Percentiles rank a stretch among this genome's conserved stretches.
These are phyloP conservation scores for Paspalum vaginatum DNA, from an alignment of 176 grass and related monocot species.

Conservation along the genomic window DNA sequence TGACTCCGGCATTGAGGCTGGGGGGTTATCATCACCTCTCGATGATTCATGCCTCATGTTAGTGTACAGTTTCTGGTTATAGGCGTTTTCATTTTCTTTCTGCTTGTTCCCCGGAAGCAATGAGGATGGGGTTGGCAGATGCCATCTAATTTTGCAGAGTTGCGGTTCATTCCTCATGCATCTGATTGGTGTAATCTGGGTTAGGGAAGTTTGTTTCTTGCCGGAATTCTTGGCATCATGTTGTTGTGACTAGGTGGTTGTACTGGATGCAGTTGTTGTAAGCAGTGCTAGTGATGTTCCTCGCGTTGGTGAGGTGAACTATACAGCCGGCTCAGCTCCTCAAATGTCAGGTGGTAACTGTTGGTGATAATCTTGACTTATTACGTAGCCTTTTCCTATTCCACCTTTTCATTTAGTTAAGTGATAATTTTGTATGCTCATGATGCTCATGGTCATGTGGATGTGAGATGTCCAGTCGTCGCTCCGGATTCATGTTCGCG, in stretches of 20 bases:
- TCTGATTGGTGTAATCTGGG: slow-evolving; percentile 52
- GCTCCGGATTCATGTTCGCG: background rate
- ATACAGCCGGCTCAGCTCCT: slow-evolving; percentile 29
- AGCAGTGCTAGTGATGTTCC: slow-evolving; percentile 6
- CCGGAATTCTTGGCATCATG: slow-evolving; percentile 41
- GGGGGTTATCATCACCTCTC: slow-evolving; percentile 33
- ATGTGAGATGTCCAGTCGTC: background rate
- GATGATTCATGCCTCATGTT: slow-evolving; percentile 50
- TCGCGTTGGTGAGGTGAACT: slow-evolving; percentile 20
- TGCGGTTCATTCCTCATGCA: slow-evolving; percentile 59
- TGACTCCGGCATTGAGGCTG: slow-evolving; percentile 51
- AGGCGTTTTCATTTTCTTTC: slow-evolving; percentile 53
- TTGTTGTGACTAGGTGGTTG: slow-evolving; percentile 44
- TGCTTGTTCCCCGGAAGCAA: slow-evolving; percentile 53
- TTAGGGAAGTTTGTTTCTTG: slow-evolving; percentile 46
- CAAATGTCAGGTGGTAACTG: slow-evolving; percentile 12
- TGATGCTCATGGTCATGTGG: background rate
- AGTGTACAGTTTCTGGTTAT: slow-evolving; percentile 64
- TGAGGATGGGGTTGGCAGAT: slow-evolving; percentile 53
- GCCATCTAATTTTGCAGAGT: slow-evolving; percentile 56
- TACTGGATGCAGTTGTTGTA: slow-evolving; percentile 39
- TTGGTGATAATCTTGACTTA: background rate
- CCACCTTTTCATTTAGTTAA: background rate
- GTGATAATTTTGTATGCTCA: too few species aligned
- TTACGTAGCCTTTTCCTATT: background rate